Evolutionary conservation across 129 eudicot species (phyloP).

Genomic region (Deinandra increscens): DNA sequence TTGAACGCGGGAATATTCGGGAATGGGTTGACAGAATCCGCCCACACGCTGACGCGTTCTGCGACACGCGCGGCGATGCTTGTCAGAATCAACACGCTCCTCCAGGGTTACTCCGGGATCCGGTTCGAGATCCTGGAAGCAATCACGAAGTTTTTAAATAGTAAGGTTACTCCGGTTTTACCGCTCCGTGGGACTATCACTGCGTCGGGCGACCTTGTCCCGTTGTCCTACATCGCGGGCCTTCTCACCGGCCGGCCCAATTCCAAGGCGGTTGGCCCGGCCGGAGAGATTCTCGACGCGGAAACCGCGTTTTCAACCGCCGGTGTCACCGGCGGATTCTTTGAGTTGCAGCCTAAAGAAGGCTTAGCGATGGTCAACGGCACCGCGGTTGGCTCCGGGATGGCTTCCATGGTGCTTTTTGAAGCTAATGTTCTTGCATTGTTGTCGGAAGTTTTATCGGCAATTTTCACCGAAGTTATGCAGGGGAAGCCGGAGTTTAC

Average conservation of each 20-base stretch:
- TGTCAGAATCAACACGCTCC: conserved; percentile 40
- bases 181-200: conserved; percentile 48
- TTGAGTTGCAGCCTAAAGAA: conserved; percentile 59
- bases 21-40: conserved; percentile 33
- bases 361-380: conserved; percentile 63
- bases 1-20: conserved; percentile 46
- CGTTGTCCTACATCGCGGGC: conserved; percentile 46
- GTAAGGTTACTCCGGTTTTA: conserved; percentile 33
- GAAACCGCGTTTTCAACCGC: conserved; percentile 40
- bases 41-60: conserved; percentile 37
- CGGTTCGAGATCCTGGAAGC: conserved; percentile 40
- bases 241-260: conserved; percentile 47
- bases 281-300: conserved; percentile 38
- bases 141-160: conserved; percentile 32
- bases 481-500: conserved; percentile 62
- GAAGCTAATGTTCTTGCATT: conserved; percentile 53
- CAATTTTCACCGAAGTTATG: conserved; percentile 59
- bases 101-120: conserved; percentile 44
- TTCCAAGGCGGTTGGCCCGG: conserved; percentile 49
- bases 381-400: conserved; percentile 61
- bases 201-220: conserved; percentile 52
- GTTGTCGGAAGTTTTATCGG: conserved; percentile 53
- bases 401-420: conserved; percentile 62
- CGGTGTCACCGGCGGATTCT: conserved; percentile 42
- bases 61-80: conserved; percentile 43